Percentiles rank a stretch among this genome's conserved stretches.
Conservation (phyloP, 129 eudicot species). For the Helichrysum umbraculigerum region DNA sequence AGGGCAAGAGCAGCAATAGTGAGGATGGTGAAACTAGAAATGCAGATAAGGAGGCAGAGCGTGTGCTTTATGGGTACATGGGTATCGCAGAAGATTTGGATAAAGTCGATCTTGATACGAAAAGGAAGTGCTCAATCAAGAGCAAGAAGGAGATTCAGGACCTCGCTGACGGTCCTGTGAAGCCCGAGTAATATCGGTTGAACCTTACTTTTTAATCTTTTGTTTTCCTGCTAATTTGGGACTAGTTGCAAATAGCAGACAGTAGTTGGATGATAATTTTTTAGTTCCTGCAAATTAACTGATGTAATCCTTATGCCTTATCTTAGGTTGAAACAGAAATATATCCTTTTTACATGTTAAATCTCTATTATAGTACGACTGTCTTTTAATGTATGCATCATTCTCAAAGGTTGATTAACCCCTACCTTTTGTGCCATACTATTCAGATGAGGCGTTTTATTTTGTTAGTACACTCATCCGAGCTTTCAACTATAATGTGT, state of each 20-base stretch:
- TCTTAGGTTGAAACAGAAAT: too few species aligned
- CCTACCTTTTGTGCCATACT: not conserved
- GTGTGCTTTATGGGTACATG: constrained; percentile 58
- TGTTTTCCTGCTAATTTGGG: not conserved
- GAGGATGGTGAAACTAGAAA: constrained; percentile 22
- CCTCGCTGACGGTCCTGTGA: constrained; percentile 58
- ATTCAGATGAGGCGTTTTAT: not conserved
- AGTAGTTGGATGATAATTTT: not conserved
- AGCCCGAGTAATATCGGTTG: constrained; percentile 22
- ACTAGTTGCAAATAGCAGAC: not conserved
- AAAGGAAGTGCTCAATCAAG: constrained; percentile 50
- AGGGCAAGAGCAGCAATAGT: constrained; percentile 27
- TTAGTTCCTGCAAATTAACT: constrained; percentile 12
- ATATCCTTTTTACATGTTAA: too few species aligned
- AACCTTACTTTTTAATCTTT: not conserved
- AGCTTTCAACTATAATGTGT: too few species aligned
- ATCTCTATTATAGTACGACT: not conserved
- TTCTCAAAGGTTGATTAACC: not conserved
- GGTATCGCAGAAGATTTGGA: constrained; percentile 76
- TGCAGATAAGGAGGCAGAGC: constrained; percentile 39
- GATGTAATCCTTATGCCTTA: not conserved
- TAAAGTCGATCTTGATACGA: constrained; percentile 56
- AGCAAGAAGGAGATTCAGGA: constrained; percentile 75
- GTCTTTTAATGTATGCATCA: not conserved
- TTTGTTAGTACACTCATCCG: not conserved